These are phyloP conservation scores for Cucurbita ficifolia DNA, from an alignment of 306 rosid genomes.

Conservation along the genomic window DNA sequence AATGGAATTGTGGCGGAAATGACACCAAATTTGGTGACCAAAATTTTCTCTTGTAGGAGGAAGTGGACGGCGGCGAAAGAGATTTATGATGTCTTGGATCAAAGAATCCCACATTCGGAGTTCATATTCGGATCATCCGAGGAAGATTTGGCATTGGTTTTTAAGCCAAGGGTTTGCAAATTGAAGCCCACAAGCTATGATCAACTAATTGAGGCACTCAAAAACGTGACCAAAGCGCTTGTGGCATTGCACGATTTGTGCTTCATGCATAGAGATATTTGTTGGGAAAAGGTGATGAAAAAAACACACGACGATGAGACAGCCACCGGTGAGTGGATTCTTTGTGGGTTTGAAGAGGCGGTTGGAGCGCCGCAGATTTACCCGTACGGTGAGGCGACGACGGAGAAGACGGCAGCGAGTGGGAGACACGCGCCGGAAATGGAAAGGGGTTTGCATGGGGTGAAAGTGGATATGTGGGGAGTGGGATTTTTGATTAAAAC, in stretches of 20 bases:
- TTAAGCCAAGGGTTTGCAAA: slow-evolving; percentile 58
- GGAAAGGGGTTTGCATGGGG: slow-evolving; percentile 82
- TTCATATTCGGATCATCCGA: slow-evolving; percentile 21
- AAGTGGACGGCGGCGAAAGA: slow-evolving; percentile 63
- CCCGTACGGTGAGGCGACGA: slow-evolving; percentile 13
- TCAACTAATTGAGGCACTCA: slow-evolving; percentile 58
- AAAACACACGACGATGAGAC: slow-evolving; percentile 25
- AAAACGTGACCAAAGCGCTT: slow-evolving; percentile 65
- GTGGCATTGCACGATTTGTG: slow-evolving; percentile 81
- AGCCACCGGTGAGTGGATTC: slow-evolving; percentile 44
- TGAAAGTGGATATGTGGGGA: slow-evolving; percentile 94
- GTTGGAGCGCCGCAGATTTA: slow-evolving; percentile 69
- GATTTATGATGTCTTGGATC: slow-evolving; percentile 64
- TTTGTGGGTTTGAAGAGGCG: slow-evolving; percentile 72
- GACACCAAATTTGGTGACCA: slow-evolving; percentile 57
- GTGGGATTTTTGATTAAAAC: slow-evolving; percentile 60
- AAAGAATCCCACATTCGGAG: slow-evolving; percentile 75
- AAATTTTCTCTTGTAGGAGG: slow-evolving; percentile 30
- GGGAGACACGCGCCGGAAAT: slow-evolving; percentile 70
- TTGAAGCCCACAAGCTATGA: slow-evolving; percentile 37
- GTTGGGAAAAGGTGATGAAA: slow-evolving; percentile 72
- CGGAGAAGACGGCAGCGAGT: slow-evolving; percentile 34
- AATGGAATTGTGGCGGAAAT: slow-evolving; percentile 40
- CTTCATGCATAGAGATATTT: slow-evolving; percentile 76
- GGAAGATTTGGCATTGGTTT: slow-evolving; percentile 31